phyloP scores from a whole-genome alignment of 805 yeast species.

The Debaryomyces hansenii region DNA sequence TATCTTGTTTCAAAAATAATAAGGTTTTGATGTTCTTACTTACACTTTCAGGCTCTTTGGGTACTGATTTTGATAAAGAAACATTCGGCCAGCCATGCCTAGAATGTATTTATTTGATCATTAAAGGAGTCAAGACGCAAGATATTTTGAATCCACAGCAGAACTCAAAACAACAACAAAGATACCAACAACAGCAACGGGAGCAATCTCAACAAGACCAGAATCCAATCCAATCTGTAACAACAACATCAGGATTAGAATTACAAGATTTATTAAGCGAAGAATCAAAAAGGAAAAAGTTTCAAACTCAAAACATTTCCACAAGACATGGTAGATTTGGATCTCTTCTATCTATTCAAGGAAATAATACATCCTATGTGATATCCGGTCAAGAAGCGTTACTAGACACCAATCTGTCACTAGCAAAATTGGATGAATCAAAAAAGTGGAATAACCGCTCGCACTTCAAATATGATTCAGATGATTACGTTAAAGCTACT shows the following conservation, averaged over 20 bases:
- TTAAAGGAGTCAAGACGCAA: slow-evolving; percentile 54
- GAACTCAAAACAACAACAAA: neutral
- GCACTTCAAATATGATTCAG: slow-evolving; percentile 40
- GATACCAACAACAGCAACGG: slow-evolving; percentile 1
- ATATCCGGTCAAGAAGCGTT: slow-evolving; percentile 72
- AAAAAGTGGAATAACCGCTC: slow-evolving; percentile 61
- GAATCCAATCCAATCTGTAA: slow-evolving; percentile 2
- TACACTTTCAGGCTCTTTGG: slow-evolving; percentile 68
- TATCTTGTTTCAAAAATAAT: slow-evolving; percentile 62
- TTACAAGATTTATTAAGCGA: slow-evolving; percentile 53
- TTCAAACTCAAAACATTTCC: slow-evolving; percentile 51
- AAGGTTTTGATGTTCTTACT: slow-evolving; percentile 71
- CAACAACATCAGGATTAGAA: slow-evolving; percentile 38
- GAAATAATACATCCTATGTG: slow-evolving; percentile 60
- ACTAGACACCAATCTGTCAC: slow-evolving; percentile 47
- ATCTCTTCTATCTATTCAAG: slow-evolving; percentile 71
- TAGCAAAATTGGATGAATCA: slow-evolving; percentile 64
- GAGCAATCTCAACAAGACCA: slow-evolving; percentile 15
- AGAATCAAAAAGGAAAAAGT: slow-evolving; percentile 56
- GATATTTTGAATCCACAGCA: slow-evolving; percentile 16
- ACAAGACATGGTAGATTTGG: slow-evolving; percentile 92
- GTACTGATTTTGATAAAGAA: slow-evolving; percentile 59
- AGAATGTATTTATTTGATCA: slow-evolving; percentile 67
- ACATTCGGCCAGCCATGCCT: slow-evolving; percentile 61
- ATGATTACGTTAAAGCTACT: slow-evolving; percentile 27